Percentiles rank a stretch among this genome's conserved stretches.
Evolutionary conservation across 148 eudicot species (phyloP).

Genomic region (Camellia sinensis): DNA sequence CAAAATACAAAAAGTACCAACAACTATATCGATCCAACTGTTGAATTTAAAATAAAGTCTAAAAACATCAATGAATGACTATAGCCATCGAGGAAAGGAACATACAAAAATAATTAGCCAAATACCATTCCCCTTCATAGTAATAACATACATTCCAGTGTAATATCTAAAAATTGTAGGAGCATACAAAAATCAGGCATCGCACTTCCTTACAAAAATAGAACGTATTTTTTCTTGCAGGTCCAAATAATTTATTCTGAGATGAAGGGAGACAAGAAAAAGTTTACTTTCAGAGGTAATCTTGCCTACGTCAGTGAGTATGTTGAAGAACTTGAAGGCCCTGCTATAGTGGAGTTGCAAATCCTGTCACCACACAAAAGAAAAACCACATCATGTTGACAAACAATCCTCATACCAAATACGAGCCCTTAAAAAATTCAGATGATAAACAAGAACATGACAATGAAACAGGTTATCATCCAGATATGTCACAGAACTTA

Average conservation of each 20-base stretch:
- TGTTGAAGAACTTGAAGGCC: conserved; percentile 2
- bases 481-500: background rate
- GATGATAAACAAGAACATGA: background rate
- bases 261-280: background rate
- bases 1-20: no score
- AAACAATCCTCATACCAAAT: background rate
- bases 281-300: background rate
- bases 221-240: background rate
- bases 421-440: background rate
- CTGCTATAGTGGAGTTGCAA: conserved; percentile 36
- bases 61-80: background rate
- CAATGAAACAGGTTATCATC: background rate
- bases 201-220: background rate
- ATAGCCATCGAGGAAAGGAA: background rate
- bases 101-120: background rate
- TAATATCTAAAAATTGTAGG: background rate
- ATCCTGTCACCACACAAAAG: conserved; percentile 15
- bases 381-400: background rate
- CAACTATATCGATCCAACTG: no score
- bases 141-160: background rate
- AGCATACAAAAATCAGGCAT: background rate
- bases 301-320: background rate
- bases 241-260: conserved; percentile 11
- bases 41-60: background rate
- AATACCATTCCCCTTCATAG: background rate